phyloP scores from a whole-genome alignment of 2,329 filamentous ascomycete species.

The Ambrosiella cleistominuta region DNA sequence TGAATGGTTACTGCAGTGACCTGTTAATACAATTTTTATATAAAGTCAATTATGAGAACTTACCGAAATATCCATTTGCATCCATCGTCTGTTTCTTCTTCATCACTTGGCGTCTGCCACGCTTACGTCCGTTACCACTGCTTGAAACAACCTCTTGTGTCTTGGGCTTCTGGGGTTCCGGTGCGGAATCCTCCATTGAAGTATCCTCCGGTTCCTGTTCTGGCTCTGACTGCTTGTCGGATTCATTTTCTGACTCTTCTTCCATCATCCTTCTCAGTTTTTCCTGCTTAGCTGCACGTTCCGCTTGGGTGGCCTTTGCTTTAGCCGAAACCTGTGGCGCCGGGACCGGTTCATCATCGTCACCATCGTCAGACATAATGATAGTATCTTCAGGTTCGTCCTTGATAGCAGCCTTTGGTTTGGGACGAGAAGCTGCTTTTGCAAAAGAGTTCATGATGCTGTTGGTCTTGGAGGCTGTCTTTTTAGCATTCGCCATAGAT shows the following conservation, averaged over 20 bases:
- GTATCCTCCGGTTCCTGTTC: conserved; percentile 23
- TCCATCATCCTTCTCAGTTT: conserved; percentile 31
- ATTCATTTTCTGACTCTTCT: conserved; percentile 24
- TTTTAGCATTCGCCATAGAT: conserved; percentile 14
- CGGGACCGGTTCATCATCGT: conserved; percentile 20
- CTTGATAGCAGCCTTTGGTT: conserved; percentile 29
- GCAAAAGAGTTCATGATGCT: conserved; percentile 68
- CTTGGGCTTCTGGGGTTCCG: conserved; percentile 23
- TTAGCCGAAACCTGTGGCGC: conserved; percentile 13
- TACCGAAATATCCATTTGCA: conserved; percentile 77
- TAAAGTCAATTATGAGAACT: conserved; percentile 18
- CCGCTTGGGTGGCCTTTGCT: conserved; percentile 17
- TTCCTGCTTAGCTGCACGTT: conserved; percentile 21
- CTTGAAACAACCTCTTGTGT: conserved; percentile 36
- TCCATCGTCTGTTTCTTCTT: conserved; percentile 79
- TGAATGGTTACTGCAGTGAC: conserved; percentile 56
- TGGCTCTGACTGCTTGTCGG: background rate
- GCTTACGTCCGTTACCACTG: conserved; percentile 41
- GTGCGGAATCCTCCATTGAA: conserved; percentile 23
- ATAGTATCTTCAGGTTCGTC: background rate
- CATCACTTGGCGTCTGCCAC: conserved; percentile 64
- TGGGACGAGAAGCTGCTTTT: conserved; percentile 31
- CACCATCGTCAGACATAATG: conserved; percentile 20
- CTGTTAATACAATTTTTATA: background rate
- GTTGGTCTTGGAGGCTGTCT: conserved; percentile 21